Conservation (phyloP, 2,329 filamentous ascomycete genomes). For the Metarhizium sp. region DNA sequence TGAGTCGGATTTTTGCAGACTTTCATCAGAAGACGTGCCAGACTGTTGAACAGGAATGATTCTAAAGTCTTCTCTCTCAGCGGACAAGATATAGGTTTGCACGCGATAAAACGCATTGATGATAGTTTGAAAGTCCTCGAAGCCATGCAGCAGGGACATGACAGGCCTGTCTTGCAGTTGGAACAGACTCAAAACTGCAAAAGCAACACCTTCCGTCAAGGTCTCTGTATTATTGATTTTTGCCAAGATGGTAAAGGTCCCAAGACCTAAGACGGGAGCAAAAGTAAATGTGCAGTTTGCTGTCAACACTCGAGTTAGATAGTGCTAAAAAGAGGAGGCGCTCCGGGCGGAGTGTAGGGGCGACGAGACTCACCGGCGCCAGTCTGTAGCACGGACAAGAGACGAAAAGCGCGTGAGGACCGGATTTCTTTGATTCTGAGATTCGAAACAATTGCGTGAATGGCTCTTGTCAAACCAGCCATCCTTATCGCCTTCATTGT, state of each 20-base stretch:
- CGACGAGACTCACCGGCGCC: constrained; percentile 3
- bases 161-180: constrained; percentile 12
- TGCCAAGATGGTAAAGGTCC: constrained; percentile 10
- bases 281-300: constrained; percentile 7
- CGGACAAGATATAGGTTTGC: constrained; percentile 11
- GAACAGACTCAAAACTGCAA: constrained; percentile 12
- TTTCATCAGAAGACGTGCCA: background rate
- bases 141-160: constrained; percentile 10
- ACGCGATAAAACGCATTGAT: constrained; percentile 12
- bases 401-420: constrained; percentile 17
- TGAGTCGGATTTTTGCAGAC: background rate
- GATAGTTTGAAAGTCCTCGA: constrained; percentile 13
- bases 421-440: constrained; percentile 26
- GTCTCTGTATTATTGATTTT: constrained; percentile 6
- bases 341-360: background rate
- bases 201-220: constrained; percentile 12
- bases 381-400: constrained; percentile 7
- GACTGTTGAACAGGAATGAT: background rate
- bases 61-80: constrained; percentile 10
- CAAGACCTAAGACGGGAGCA: constrained; percentile 13
- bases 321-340: background rate
- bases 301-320: constrained; percentile 2
- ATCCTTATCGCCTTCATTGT: constrained; percentile 33
- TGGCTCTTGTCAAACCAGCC: constrained; percentile 26
- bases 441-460: constrained; percentile 22